Conservation (phyloP, 805 yeast species). For the Lipomyces yamanashiensis region DNA sequence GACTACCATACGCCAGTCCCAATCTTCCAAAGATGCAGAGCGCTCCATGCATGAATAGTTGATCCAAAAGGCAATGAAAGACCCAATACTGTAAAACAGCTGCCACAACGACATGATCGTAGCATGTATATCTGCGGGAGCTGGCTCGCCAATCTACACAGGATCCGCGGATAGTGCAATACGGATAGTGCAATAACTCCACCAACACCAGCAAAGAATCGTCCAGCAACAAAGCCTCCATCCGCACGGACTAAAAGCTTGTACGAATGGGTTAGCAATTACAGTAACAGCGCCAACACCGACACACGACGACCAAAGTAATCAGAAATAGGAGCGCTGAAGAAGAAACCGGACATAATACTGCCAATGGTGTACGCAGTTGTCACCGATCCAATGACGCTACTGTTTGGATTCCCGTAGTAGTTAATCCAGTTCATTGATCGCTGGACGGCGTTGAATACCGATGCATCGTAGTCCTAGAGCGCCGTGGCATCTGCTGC, state of each 20-base stretch:
- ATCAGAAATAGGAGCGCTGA: conserved; percentile 37
- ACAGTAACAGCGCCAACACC: conserved; percentile 60
- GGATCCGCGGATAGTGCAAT: conserved; percentile 57
- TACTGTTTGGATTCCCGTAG: conserved; percentile 34
- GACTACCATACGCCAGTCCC: conserved; percentile 53
- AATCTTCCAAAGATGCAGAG: conserved; percentile 47
- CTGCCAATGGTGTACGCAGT: conserved; percentile 39
- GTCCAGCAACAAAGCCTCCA: conserved; percentile 55
- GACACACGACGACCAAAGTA: conserved; percentile 36
- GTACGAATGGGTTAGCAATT: conserved; percentile 71
- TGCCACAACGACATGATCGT: conserved; percentile 38
- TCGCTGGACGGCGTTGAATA: conserved; percentile 40
- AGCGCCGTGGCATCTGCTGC: conserved; percentile 40
- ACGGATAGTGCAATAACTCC: conserved; percentile 58
- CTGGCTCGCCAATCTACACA: conserved; percentile 39
- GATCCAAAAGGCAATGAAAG: conserved; percentile 44
- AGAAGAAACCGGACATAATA: conserved; percentile 38
- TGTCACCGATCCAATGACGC: conserved; percentile 37
- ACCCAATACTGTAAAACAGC: conserved; percentile 43
- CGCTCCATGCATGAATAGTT: conserved; percentile 50
- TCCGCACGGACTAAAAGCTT: conserved; percentile 55
- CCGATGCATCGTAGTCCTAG: conserved; percentile 41
- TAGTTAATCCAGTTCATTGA: conserved; percentile 37
- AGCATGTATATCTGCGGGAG: conserved; percentile 40
- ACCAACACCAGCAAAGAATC: conserved; percentile 58